Conservation (phyloP, 768 basidiomycete genomes). For the Lepiota brunneoincarnata region DNA sequence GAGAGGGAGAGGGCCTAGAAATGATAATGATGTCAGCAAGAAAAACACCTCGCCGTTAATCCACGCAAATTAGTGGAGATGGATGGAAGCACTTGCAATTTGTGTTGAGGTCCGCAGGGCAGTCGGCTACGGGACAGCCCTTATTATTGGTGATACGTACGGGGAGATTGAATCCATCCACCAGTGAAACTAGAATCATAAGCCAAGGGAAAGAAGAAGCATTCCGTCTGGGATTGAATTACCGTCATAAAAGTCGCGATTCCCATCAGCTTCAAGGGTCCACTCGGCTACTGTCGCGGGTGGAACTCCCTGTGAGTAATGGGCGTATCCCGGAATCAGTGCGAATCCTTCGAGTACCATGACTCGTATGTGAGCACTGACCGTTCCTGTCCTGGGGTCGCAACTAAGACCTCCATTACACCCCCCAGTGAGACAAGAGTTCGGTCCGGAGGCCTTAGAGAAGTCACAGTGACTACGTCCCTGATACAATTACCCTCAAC, state of each 20-base stretch:
- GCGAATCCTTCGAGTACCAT: neutral
- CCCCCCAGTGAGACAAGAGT: conserved; percentile 55
- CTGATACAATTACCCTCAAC: conserved; percentile 30
- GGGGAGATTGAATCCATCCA: conserved; percentile 66
- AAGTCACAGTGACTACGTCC: conserved; percentile 61
- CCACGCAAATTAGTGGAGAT: neutral
- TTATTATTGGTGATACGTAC: conserved; percentile 52
- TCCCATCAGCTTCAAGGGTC: conserved; percentile 44
- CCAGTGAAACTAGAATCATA: conserved; percentile 48
- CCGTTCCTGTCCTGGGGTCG: conserved; percentile 44
- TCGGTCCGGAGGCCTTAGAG: conserved; percentile 40
- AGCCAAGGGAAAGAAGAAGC: neutral
- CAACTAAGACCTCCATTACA: conserved; percentile 65
- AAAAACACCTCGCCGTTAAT: neutral
- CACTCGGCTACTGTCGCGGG: conserved; percentile 70
- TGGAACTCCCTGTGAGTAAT: conserved; percentile 47
- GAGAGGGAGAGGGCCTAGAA: conserved; percentile 35
- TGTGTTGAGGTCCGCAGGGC: conserved; percentile 57
- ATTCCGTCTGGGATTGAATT: conserved; percentile 8
- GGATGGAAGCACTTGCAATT: conserved; percentile 22
- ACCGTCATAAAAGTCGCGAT: conserved; percentile 61
- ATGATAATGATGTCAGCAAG: neutral
- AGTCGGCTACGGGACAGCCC: conserved; percentile 53
- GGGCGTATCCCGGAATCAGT: neutral
- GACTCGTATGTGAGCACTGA: conserved; percentile 15